Evolutionary conservation across 768 basidiomycete genomes (phyloP).

Genomic region (Trametes punicea): DNA sequence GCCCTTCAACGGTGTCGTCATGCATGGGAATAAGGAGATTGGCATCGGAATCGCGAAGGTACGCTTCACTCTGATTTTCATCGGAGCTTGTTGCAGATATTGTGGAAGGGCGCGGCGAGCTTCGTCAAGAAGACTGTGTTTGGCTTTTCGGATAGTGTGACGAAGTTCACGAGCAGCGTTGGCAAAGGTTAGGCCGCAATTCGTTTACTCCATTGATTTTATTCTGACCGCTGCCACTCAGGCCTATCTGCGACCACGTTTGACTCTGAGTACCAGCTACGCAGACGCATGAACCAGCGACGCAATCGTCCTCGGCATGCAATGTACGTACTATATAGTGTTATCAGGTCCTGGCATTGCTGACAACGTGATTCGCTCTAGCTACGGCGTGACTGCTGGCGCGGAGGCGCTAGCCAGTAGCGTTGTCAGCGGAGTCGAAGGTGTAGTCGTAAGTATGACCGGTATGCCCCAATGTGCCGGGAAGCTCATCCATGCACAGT

Average conservation of each 20-base stretch:
- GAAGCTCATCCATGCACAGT: conserved; percentile 41
- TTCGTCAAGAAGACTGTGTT: conserved; percentile 99
- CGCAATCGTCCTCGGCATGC: conserved; percentile 96
- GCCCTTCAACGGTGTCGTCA: conserved; percentile 93
- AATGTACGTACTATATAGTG: conserved; percentile 50
- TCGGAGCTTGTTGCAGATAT: neutral
- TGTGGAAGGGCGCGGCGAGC: conserved; percentile 87
- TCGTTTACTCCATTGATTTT: neutral
- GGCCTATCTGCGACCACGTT: conserved; percentile 96
- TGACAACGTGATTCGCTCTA: conserved; percentile 28
- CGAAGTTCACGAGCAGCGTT: conserved; percentile 97
- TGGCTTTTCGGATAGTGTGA: conserved; percentile 91
- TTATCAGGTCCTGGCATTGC: neutral
- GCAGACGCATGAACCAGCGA: conserved; percentile 81
- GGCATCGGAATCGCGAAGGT: conserved; percentile 95
- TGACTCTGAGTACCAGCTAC: conserved; percentile 92
- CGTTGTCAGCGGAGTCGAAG: conserved; percentile 94
- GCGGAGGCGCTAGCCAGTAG: conserved; percentile 93
- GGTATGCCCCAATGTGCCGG: neutral
- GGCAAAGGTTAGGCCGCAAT: conserved; percentile 71
- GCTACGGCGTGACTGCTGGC: conserved; percentile 94
- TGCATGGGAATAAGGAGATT: conserved; percentile 92
- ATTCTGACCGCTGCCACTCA: conserved; percentile 29
- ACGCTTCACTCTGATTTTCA: neutral
- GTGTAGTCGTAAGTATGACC: conserved; percentile 67